Percentiles rank a stretch among this genome's conserved stretches.
Evolutionary conservation across 495 filamentous ascomycete genomes (phyloP).

Genomic region (Aspergillus sclerotioniger): DNA sequence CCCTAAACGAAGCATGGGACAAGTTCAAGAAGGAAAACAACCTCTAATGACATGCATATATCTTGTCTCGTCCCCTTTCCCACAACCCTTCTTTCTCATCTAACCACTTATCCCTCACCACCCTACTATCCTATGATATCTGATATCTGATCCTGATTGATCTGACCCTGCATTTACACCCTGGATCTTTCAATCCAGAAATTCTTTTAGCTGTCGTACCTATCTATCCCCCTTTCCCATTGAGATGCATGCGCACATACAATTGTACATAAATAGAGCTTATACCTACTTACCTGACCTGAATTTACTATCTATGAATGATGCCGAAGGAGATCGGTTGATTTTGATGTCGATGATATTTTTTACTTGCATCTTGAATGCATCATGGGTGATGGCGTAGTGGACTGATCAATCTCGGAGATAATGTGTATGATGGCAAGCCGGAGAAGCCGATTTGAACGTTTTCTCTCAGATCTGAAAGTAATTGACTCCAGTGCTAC

Average conservation of each 20-base stretch:
- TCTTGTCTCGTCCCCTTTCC: conserved; percentile 1
- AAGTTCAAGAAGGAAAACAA: conserved; percentile 91
- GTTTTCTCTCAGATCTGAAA: neutral
- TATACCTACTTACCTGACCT: neutral
- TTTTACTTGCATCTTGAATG: too few species aligned
- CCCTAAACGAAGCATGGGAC: conserved; percentile 97
- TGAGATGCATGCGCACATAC: too few species aligned
- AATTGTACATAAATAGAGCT: too few species aligned
- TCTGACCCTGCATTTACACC: neutral
- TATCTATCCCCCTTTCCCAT: too few species aligned
- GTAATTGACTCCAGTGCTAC: too few species aligned
- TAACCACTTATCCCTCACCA: neutral
- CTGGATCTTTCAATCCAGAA: neutral
- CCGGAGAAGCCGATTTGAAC: neutral
- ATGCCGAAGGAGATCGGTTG: too few species aligned
- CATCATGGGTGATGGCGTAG: too few species aligned
- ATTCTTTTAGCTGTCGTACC: too few species aligned
- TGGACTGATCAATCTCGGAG: too few species aligned
- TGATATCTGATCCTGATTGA: neutral
- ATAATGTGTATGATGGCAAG: too few species aligned
- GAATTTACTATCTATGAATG: too few species aligned
- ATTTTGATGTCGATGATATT: too few species aligned
- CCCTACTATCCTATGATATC: neutral
- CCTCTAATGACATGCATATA: conserved; percentile 23
- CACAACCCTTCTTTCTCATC: conserved; percentile 10